A percentile compares a stretch with the other conserved stretches of the same genome.
phyloP scores from a whole-genome alignment of 768 basidiomycete species.

The Gymnopilus junonius region DNA sequence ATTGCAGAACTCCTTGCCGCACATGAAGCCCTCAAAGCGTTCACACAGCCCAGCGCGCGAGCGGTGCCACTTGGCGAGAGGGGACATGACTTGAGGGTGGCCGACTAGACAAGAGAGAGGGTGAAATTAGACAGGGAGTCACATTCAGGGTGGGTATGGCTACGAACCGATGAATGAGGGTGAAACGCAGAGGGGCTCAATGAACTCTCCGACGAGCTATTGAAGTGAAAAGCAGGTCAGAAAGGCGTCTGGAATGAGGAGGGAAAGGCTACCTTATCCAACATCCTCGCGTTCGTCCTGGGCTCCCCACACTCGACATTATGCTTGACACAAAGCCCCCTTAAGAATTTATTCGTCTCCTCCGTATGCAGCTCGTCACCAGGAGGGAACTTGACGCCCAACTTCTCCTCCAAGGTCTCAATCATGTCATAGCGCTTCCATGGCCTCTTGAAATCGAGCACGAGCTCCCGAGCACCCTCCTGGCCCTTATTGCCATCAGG shows the following conservation, averaged over 20 bases:
- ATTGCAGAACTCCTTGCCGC: constrained; percentile 97
- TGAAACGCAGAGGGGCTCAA: constrained; percentile 95
- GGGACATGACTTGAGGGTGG: constrained; percentile 99
- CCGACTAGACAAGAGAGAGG: constrained; percentile 60
- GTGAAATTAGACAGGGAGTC: neutral
- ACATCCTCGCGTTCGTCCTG: constrained; percentile 89
- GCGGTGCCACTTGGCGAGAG: constrained; percentile 98
- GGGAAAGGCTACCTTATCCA: constrained; percentile 76
- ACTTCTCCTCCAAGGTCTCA: constrained; percentile 91
- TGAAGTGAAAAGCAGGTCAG: neutral
- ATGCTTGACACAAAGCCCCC: constrained; percentile 87
- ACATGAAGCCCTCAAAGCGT: constrained; percentile 98
- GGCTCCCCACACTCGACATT: constrained; percentile 97
- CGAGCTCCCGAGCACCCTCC: constrained; percentile 61
- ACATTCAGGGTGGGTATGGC: neutral
- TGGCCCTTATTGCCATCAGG: constrained; percentile 92
- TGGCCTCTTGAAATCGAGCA: constrained; percentile 88
- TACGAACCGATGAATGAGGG: constrained; percentile 89
- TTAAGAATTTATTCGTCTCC: constrained; percentile 87
- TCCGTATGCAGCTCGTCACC: constrained; percentile 88
- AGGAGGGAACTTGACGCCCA: constrained; percentile 89
- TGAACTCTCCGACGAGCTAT: constrained; percentile 96
- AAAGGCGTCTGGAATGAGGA: neutral
- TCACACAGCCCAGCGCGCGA: constrained; percentile 97
- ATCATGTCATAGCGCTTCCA: constrained; percentile 99